Evolutionary conservation across 1,284 basidiomycete genomes (phyloP).

Genomic region (Acaromyces ingoldii): DNA sequence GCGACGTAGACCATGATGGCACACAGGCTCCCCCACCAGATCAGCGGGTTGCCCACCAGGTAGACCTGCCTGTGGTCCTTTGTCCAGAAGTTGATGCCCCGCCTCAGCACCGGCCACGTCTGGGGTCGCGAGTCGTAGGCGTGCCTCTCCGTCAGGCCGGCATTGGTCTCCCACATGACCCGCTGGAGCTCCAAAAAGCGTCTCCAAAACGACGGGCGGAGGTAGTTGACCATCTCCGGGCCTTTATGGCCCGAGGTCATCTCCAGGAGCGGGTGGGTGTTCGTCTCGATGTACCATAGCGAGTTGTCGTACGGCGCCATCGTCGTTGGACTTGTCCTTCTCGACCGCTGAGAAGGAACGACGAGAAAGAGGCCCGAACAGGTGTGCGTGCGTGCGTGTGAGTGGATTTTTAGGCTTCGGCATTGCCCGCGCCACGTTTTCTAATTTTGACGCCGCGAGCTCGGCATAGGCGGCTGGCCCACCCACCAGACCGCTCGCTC

Average conservation of each 20-base stretch:
- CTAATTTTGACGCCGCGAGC: too few relatives aligned
- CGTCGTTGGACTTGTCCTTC: too few relatives aligned
- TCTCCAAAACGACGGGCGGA: conserved; percentile 73
- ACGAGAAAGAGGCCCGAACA: too few relatives aligned
- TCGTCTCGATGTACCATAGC: conserved; percentile 90
- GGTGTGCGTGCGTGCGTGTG: too few relatives aligned
- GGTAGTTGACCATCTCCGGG: conserved; percentile 62
- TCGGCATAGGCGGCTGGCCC: too few relatives aligned
- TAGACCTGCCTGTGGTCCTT: conserved; percentile 90
- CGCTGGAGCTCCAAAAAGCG: conserved; percentile 89
- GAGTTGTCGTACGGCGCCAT: conserved; percentile 60
- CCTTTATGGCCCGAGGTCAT: background rate
- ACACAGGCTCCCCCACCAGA: conserved; percentile 90
- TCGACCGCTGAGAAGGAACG: too few relatives aligned
- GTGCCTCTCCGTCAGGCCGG: conserved; percentile 87
- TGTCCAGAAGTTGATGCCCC: conserved; percentile 96
- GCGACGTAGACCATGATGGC: conserved; percentile 82
- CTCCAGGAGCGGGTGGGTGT: conserved; percentile 60
- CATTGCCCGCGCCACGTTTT: too few relatives aligned
- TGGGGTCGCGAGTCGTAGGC: conserved; percentile 87
- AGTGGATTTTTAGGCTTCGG: too few relatives aligned
- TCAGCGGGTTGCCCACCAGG: conserved; percentile 85
- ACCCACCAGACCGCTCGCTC: too few relatives aligned
- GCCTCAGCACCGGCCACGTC: conserved; percentile 78
- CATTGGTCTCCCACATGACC: conserved; percentile 98